A percentile compares a stretch with the other conserved stretches of the same genome.
Conservation (phyloP, 306 rosid species). For the Gastrolobium villosum region DNA sequence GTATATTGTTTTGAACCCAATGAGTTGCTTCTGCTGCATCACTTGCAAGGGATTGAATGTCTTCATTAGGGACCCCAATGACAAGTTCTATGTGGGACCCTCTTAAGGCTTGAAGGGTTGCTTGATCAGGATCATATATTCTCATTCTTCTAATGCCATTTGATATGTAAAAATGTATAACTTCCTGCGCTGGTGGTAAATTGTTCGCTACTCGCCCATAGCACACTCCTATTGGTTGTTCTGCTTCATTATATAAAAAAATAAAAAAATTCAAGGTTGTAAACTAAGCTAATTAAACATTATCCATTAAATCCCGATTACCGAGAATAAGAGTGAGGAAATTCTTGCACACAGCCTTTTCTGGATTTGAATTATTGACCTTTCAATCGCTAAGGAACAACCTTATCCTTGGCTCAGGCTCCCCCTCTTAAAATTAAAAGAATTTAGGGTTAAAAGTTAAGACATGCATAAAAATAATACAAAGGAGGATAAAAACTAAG, state of each 20-base stretch:
- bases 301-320: too few relatives aligned
- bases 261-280: not conserved
- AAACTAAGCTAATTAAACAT: too few relatives aligned
- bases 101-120: constrained; percentile 53
- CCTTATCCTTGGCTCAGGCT: too few relatives aligned
- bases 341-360: too few relatives aligned
- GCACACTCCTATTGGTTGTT: constrained; percentile 54
- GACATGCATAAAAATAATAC: not conserved
- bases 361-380: too few relatives aligned
- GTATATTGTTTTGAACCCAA: constrained; percentile 56
- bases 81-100: constrained; percentile 65
- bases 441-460: too few relatives aligned
- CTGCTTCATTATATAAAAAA: constrained; percentile 29
- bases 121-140: constrained; percentile 45
- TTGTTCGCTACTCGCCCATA: constrained; percentile 46
- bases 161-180: constrained; percentile 40
- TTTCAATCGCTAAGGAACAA: too few relatives aligned
- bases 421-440: not conserved
- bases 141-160: constrained; percentile 47
- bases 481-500: not conserved
- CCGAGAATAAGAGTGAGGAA: too few relatives aligned
- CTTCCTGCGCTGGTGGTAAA: constrained; percentile 47
- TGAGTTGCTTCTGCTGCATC: constrained; percentile 30
- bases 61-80: constrained; percentile 46
- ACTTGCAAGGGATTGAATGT: constrained; percentile 41